Conservation (phyloP, 2,329 filamentous ascomycete genomes). For the Colletotrichum truncatum region DNA sequence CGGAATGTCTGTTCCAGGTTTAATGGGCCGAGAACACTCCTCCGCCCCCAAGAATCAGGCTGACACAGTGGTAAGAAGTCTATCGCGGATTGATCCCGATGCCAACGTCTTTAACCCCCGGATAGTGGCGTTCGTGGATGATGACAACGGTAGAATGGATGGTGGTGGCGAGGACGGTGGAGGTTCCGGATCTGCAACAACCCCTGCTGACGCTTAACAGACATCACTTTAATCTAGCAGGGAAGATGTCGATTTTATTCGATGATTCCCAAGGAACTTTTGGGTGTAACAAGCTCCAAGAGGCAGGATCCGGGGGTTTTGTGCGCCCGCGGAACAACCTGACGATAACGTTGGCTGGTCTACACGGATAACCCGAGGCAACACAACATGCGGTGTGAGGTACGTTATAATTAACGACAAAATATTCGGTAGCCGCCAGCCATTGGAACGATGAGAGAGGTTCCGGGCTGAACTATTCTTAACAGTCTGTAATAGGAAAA, state of each 20-base stretch:
- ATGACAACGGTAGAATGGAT: not conserved
- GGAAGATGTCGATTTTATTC: not conserved
- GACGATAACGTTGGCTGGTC: constrained; percentile 18
- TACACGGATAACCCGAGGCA: not conserved
- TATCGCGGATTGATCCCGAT: not conserved
- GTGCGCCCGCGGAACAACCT: not conserved
- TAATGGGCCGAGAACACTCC: not conserved
- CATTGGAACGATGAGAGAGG: no score
- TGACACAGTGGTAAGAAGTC: not conserved
- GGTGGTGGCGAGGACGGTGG: no score
- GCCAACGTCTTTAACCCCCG: not conserved
- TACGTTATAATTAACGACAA: constrained; percentile 17
- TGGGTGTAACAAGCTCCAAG: not conserved
- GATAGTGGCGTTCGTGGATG: not conserved
- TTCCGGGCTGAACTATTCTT: no score
- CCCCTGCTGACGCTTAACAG: not conserved
- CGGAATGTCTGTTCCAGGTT: not conserved
- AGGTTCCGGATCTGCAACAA: no score
- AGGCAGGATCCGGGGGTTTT: constrained; percentile 17
- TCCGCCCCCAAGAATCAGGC: not conserved
- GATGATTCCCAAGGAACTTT: not conserved
- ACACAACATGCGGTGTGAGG: not conserved
- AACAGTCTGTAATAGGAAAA: no score
- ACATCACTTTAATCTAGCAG: not conserved
- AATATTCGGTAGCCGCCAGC: no score